Conservation (phyloP, 805 yeast genomes). For the Ogataea philodendri region DNA sequence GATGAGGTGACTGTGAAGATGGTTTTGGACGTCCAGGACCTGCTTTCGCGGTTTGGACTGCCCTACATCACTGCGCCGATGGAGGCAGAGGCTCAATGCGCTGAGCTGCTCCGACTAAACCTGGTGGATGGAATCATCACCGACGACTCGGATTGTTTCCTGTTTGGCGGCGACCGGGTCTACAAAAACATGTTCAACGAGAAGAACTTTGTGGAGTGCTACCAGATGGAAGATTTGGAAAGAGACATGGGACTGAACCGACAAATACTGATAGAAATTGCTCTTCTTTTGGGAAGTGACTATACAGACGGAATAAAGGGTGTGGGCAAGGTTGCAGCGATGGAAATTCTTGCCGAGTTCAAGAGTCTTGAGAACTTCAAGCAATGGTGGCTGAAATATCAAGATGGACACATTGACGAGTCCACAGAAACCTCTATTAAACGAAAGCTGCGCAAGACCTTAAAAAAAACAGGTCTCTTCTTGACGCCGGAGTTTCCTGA, state of each 20-base stretch:
- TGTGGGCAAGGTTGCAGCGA: constrained; percentile 88
- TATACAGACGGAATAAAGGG: constrained; percentile 92
- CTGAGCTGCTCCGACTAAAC: constrained; percentile 61
- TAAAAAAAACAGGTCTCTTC: constrained; percentile 50
- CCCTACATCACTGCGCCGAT: constrained; percentile 95
- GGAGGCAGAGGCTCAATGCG: constrained; percentile 99
- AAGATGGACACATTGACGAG: constrained; percentile 38
- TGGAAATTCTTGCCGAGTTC: constrained; percentile 89
- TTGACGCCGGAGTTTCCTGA: constrained; percentile 72
- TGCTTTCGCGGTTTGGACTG: constrained; percentile 83
- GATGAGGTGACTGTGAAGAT: constrained; percentile 86
- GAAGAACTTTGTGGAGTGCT: constrained; percentile 86
- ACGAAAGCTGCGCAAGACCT: constrained; percentile 54
- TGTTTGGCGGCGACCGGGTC: constrained; percentile 83
- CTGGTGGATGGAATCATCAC: constrained; percentile 94
- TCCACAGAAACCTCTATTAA: constrained; percentile 46
- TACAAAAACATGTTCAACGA: constrained; percentile 95
- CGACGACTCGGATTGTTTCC: constrained; percentile 94
- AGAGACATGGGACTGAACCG: constrained; percentile 64
- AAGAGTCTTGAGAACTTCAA: constrained; percentile 42
- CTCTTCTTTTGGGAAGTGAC: constrained; percentile 86
- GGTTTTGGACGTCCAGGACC: constrained; percentile 88
- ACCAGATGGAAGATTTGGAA: constrained; percentile 56
- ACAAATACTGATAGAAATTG: constrained; percentile 69
- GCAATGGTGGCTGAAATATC: constrained; percentile 58